Evolutionary conservation across 768 basidiomycete species (phyloP).

Genomic region (Strobilomyces dryophilus): DNA sequence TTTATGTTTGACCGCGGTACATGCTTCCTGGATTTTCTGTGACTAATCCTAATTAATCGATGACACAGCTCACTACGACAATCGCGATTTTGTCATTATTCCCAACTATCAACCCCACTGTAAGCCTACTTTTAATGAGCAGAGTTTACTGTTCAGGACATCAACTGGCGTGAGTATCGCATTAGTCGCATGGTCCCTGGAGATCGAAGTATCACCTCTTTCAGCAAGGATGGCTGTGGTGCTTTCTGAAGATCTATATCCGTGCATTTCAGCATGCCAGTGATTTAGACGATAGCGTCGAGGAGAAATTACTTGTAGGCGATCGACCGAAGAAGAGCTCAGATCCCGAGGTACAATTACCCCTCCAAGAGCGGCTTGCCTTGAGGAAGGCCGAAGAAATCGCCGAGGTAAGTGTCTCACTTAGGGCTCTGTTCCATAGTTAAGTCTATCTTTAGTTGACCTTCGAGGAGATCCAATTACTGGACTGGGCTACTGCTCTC

Average conservation of each 20-base stretch:
- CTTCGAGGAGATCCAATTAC: slow-evolving; percentile 51
- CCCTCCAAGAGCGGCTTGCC: slow-evolving; percentile 57
- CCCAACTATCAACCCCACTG: slow-evolving; percentile 70
- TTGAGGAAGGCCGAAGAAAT: slow-evolving; percentile 47
- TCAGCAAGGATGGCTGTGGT: slow-evolving; percentile 68
- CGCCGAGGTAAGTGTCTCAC: slow-evolving; percentile 41
- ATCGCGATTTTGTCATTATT: slow-evolving; percentile 79
- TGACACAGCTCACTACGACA: slow-evolving; percentile 70
- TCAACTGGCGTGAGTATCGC: slow-evolving; percentile 53
- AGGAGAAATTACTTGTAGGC: slow-evolving; percentile 77
- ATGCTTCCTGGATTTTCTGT: slow-evolving; percentile 7
- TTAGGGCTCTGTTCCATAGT: neutral
- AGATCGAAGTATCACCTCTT: neutral
- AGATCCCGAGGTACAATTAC: slow-evolving; percentile 44
- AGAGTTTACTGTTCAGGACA: slow-evolving; percentile 63
- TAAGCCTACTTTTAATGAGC: slow-evolving; percentile 52
- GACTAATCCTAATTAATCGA: slow-evolving; percentile 4
- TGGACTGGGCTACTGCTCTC: slow-evolving; percentile 57
- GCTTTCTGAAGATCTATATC: slow-evolving; percentile 75
- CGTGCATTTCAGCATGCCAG: slow-evolving; percentile 73
- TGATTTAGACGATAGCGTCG: slow-evolving; percentile 74
- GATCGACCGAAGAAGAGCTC: slow-evolving; percentile 69
- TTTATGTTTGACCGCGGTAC: slow-evolving; percentile 74
- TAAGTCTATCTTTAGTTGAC: slow-evolving; percentile 50
- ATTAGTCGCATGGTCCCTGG: neutral